Evolutionary conservation across 805 yeast genomes (phyloP).

Genomic region (Lipomyces starkeyi): DNA sequence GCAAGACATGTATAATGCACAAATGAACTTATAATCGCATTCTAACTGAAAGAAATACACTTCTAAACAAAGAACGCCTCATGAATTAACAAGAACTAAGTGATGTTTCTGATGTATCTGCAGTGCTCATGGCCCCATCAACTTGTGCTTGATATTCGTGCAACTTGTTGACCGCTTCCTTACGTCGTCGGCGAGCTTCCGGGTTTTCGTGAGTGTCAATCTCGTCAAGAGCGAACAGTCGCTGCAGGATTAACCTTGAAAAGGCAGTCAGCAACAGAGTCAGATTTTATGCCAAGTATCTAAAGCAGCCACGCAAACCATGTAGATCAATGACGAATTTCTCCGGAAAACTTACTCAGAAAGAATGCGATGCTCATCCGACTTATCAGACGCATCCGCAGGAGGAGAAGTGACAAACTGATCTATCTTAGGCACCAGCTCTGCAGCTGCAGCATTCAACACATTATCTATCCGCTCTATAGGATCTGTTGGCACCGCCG

Average conservation of each 20-base stretch:
- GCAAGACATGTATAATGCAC: neutral
- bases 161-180: slow-evolving; percentile 40
- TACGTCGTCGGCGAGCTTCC: slow-evolving; percentile 39
- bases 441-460: slow-evolving; percentile 23
- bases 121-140: slow-evolving; percentile 30
- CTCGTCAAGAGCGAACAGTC: slow-evolving; percentile 39
- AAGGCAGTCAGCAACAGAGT: neutral
- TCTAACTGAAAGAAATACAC: neutral
- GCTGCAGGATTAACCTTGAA: slow-evolving; percentile 36
- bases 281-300: neutral
- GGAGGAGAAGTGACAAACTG: slow-evolving; percentile 26
- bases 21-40: neutral
- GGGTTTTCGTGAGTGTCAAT: slow-evolving; percentile 41
- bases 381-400: slow-evolving; percentile 6
- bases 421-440: slow-evolving; percentile 33
- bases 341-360: slow-evolving; percentile 26
- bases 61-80: neutral
- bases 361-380: slow-evolving; percentile 28
- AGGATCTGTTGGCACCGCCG: slow-evolving; percentile 21
- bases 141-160: slow-evolving; percentile 40
- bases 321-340: too few relatives aligned
- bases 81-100: neutral
- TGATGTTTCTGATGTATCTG: neutral
- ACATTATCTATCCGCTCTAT: slow-evolving; percentile 31
- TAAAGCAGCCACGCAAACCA: neutral